A percentile compares a stretch with the other conserved stretches of the same genome.
These are phyloP conservation scores for Leptodermis oblonga DNA, from an alignment of 257 asterid genomes.

Conservation along the genomic window DNA sequence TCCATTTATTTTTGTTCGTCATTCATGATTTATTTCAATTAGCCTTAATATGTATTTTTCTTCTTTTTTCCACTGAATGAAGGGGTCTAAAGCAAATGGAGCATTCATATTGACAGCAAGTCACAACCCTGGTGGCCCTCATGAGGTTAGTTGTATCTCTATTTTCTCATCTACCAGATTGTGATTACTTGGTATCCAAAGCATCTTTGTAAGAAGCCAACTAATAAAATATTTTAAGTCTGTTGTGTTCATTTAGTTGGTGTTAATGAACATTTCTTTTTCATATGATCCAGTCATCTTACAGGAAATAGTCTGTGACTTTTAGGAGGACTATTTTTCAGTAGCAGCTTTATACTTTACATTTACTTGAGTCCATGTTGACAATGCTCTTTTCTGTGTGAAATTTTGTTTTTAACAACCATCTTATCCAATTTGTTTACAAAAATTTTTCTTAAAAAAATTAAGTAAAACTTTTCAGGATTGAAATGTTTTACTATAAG, in stretches of 20 bases:
- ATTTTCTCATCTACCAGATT: conserved; percentile 11
- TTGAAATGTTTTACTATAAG: neutral
- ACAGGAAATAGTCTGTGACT: neutral
- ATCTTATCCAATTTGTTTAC: neutral
- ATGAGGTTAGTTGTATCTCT: conserved; percentile 55
- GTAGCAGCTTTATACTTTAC: neutral
- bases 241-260: neutral
- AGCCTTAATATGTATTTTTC: neutral
- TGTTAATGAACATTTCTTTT: neutral
- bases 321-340: neutral
- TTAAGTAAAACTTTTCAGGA: too few species aligned
- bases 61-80: conserved; percentile 18
- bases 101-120: conserved; percentile 96
- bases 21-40: neutral
- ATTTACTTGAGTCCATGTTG: neutral
- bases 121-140: conserved; percentile 98
- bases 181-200: conserved; percentile 2
- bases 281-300: neutral
- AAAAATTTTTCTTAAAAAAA: too few species aligned
- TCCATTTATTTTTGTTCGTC: neutral
- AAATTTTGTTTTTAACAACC: neutral
- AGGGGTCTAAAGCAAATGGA: conserved; percentile 95
- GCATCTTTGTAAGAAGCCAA: neutral
- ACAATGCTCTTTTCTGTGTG: neutral
- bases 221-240: neutral